Evolutionary conservation across 208 protist species (phyloP).

Genomic region (Trypanosoma avium): DNA sequence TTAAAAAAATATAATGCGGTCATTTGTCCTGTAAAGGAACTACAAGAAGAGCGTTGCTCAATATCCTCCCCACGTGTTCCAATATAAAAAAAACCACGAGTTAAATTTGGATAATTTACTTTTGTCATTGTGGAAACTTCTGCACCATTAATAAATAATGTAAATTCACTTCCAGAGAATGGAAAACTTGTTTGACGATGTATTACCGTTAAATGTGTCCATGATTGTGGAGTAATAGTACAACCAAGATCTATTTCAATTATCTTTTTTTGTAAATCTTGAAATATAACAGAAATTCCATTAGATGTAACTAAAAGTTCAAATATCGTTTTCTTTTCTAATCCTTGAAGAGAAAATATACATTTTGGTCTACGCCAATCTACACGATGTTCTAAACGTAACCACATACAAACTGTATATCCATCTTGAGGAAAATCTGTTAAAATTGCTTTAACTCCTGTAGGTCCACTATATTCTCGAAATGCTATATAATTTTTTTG

Average conservation of each 20-base stretch:
- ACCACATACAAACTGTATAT: constrained; percentile 72
- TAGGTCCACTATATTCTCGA: constrained; percentile 35
- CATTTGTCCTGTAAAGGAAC: constrained; percentile 68
- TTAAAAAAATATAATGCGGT: constrained; percentile 66
- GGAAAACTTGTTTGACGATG: constrained; percentile 29
- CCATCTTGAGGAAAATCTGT: constrained; percentile 62
- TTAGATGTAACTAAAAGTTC: constrained; percentile 24
- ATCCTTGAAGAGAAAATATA: constrained; percentile 44
- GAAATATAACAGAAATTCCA: constrained; percentile 19
- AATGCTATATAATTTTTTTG: constrained; percentile 32
- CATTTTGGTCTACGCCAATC: constrained; percentile 25
- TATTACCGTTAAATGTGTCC: constrained; percentile 41
- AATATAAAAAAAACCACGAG: constrained; percentile 46
- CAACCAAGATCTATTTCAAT: constrained; percentile 23
- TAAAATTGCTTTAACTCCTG: constrained; percentile 56
- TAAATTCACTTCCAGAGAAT: constrained; percentile 33
- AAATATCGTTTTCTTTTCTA: constrained; percentile 30
- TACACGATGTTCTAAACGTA: constrained; percentile 45
- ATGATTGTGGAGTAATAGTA: constrained; percentile 19
- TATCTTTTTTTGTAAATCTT: constrained; percentile 18
- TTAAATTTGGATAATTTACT: constrained; percentile 54
- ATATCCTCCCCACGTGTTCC: constrained; percentile 61
- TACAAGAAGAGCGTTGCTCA: constrained; percentile 38
- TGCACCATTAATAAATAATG: constrained; percentile 51
- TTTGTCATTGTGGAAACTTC: constrained; percentile 26